Conservation (phyloP, 164 flowering plant species). For the Vitis labrusca region DNA sequence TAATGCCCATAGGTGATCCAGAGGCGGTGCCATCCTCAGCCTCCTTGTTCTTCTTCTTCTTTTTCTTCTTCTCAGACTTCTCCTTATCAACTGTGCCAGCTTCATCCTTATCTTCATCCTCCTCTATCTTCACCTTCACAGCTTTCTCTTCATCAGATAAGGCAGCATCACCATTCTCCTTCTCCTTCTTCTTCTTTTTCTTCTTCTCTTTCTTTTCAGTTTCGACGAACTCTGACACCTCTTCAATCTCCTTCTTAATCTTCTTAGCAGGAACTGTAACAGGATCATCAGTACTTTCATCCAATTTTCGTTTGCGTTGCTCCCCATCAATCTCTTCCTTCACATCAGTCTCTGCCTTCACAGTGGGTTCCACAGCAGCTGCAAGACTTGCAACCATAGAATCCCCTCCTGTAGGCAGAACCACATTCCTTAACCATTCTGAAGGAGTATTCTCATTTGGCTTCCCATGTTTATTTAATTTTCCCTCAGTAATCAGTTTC, state of each 20-base stretch:
- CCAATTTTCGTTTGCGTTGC: constrained; percentile 41
- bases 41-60: constrained; percentile 40
- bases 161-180: constrained; percentile 15
- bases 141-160: constrained; percentile 12
- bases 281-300: constrained; percentile 31
- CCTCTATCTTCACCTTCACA: constrained; percentile 15
- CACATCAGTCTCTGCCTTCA: neutral
- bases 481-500: constrained; percentile 63
- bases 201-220: constrained; percentile 35
- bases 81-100: constrained; percentile 9
- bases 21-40: constrained; percentile 23
- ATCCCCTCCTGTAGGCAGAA: constrained; percentile 67
- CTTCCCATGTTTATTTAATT: constrained; percentile 71
- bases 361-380: constrained; percentile 33
- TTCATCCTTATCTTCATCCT: constrained; percentile 13
- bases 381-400: constrained; percentile 57
- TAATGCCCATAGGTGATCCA: constrained; percentile 11
- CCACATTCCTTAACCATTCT: constrained; percentile 72
- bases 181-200: constrained; percentile 31
- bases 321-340: constrained; percentile 25
- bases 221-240: constrained; percentile 7
- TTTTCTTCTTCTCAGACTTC: constrained; percentile 30
- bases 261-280: constrained; percentile 37
- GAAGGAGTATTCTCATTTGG: constrained; percentile 68
- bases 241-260: constrained; percentile 23